Evolutionary conservation across 139 green algal species (phyloP).

Genomic region (Picochlorum sp.): DNA sequence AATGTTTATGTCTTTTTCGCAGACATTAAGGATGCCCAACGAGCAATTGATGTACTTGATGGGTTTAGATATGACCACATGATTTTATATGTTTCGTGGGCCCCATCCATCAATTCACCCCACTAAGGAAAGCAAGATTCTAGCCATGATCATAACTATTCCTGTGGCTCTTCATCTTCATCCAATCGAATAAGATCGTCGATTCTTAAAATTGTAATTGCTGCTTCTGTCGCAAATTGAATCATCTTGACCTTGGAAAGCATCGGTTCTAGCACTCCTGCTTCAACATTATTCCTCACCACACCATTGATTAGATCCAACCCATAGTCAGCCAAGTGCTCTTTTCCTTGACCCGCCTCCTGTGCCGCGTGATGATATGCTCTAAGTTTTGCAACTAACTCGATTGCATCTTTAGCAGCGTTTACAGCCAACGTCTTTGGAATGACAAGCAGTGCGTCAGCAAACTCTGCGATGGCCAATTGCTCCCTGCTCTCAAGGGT

Average conservation of each 20-base stretch:
- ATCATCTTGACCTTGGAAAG: slow-evolving; percentile 91
- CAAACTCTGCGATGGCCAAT: slow-evolving; percentile 94
- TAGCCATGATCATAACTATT: slow-evolving; percentile 1
- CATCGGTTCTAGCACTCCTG: slow-evolving; percentile 91
- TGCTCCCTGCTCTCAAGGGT: slow-evolving; percentile 92
- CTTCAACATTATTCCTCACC: slow-evolving; percentile 85
- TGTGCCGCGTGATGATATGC: slow-evolving; percentile 90
- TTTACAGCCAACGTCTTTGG: slow-evolving; percentile 94
- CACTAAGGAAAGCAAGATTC: no score
- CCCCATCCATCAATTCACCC: slow-evolving; percentile 40
- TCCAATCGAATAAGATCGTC: slow-evolving; percentile 94
- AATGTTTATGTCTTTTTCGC: slow-evolving; percentile 99
- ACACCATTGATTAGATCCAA: slow-evolving; percentile 69
- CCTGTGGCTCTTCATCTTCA: slow-evolving; percentile 44
- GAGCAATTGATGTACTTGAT: slow-evolving; percentile 86
- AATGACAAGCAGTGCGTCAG: slow-evolving; percentile 81
- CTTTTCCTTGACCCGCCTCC: slow-evolving; percentile 48
- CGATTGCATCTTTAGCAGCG: slow-evolving; percentile 89
- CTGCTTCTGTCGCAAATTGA: slow-evolving; percentile 98
- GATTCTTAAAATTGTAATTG: slow-evolving; percentile 98
- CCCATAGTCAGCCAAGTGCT: slow-evolving; percentile 49
- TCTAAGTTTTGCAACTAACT: slow-evolving; percentile 88
- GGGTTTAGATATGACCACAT: slow-evolving; percentile 97
- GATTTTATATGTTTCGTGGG: slow-evolving; percentile 91
- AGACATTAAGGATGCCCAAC: slow-evolving; percentile 70